phyloP scores from a whole-genome alignment of 176 grass and related monocot species.

The Hyparrhenia diplandra region DNA sequence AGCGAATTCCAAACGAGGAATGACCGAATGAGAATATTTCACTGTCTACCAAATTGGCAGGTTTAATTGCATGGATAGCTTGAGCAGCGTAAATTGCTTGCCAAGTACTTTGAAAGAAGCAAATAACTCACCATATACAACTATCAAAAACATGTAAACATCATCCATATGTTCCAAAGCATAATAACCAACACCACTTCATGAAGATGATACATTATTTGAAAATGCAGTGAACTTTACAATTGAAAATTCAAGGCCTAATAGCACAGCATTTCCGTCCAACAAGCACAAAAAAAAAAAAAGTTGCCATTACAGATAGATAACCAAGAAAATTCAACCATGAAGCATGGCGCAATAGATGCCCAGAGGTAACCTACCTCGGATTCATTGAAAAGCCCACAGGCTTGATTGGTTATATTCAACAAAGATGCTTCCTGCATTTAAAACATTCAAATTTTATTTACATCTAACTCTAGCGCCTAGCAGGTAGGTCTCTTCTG shows the following conservation, averaged over 20 bases:
- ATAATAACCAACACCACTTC: background rate
- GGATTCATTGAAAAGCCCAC: constrained; percentile 79
- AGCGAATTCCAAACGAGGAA: background rate
- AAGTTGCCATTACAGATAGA: background rate
- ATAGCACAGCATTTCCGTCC: too few species aligned
- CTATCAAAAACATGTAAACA: background rate
- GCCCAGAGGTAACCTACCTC: constrained; percentile 47
- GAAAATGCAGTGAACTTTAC: background rate
- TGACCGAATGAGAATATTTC: background rate
- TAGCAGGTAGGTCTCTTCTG: background rate
- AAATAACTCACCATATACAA: background rate
- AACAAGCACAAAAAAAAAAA: background rate
- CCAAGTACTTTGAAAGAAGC: background rate
- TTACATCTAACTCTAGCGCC: background rate
- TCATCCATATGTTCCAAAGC: constrained; percentile 13
- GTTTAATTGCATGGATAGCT: background rate
- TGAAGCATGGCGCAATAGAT: background rate
- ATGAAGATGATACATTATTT: constrained; percentile 5
- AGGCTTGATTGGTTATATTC: constrained; percentile 93
- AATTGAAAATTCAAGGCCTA: background rate
- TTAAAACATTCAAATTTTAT: constrained; percentile 15
- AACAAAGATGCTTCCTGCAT: constrained; percentile 95
- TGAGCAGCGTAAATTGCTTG: background rate
- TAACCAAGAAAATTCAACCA: background rate
- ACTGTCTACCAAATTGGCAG: background rate